Evolutionary conservation across 1,139 yeast species (phyloP).

Genomic region (Petasospora fabianii): DNA sequence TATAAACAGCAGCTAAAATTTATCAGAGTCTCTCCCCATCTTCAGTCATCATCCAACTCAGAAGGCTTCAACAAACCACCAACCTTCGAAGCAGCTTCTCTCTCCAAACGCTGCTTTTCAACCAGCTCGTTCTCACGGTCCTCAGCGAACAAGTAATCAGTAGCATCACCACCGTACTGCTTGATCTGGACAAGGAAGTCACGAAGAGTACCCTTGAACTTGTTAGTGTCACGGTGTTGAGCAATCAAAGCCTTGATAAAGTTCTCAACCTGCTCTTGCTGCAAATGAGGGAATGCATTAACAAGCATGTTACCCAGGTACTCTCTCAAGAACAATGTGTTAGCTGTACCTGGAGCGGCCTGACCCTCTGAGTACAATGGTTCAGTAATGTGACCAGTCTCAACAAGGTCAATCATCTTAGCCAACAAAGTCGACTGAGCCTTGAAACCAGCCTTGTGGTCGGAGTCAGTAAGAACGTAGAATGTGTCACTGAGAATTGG

Average conservation of each 20-base stretch:
- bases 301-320: conserved; percentile 78
- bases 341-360: conserved; percentile 82
- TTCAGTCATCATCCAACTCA: conserved; percentile 76
- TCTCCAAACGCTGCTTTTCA: conserved; percentile 66
- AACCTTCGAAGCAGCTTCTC: conserved; percentile 78
- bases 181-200: conserved; percentile 96
- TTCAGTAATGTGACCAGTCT: conserved; percentile 64
- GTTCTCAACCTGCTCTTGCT: conserved; percentile 73
- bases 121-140: conserved; percentile 77
- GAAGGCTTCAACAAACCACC: conserved; percentile 96
- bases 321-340: conserved; percentile 73
- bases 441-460: conserved; percentile 94
- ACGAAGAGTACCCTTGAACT: conserved; percentile 82
- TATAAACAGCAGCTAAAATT: no score
- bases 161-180: conserved; percentile 89
- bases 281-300: conserved; percentile 88
- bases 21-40: not conserved
- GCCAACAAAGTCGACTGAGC: conserved; percentile 83
- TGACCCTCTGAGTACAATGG: conserved; percentile 76
- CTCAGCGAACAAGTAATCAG: conserved; percentile 92
- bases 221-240: conserved; percentile 68
- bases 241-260: conserved; percentile 76
- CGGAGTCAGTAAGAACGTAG: conserved; percentile 92
- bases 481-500: conserved; percentile 89
- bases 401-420: conserved; percentile 79